Evolutionary conservation across 176 grass and related monocot genomes (phyloP), one percentile per base, ranked within the genome.

Genomic region (Cenchrus americanus): DNA sequence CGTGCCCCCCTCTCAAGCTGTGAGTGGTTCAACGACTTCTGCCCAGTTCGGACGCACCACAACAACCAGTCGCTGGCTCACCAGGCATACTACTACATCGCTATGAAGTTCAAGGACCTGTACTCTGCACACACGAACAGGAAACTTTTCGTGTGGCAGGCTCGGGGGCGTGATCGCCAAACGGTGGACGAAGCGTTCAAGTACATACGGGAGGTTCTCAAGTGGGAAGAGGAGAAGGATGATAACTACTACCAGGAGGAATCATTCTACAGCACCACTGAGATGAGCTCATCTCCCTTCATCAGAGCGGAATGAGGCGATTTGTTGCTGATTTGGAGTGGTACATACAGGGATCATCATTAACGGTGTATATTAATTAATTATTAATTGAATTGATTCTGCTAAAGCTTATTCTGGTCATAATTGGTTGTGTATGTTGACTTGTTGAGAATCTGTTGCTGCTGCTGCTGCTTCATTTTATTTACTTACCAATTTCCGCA

Each of bases 71-170:
- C 89, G 0, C 80, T 98, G 0, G 96, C 96, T 1, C 96, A 98
- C 8, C 96, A 98, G 71, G 96, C 96, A 0, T 98, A 84, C 85
- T 94, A 88, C 77, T 95, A 95, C 78, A 69, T 93, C 5, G 96
- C 96, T 0, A 90, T 90, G 85, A 95, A 95, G 88, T 98, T 95
- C 79, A 98, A 98, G 76, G 91, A 98, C 11, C 83, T 90, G 6
- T 98, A 98, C 76, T 87, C 8, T 37, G 61, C 77, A 8, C 70
- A 95, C 61, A 98, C 93, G 0, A 79, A 82, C 37, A 67, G 83
- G 12, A 98, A 98, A 52, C 82, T 98, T 69, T 98, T 98, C 0
- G 96, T 98, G 66, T 95, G 93, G 93, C 96, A 98, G 81, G 79
- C 91, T 0, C 87, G 87, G 0, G 93, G 87, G 19, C 87, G 89